Percentiles rank a stretch among this genome's conserved stretches.
phyloP scores from a whole-genome alignment of 2,329 filamentous ascomycete species.

The Paraconiothyrium sp. region DNA sequence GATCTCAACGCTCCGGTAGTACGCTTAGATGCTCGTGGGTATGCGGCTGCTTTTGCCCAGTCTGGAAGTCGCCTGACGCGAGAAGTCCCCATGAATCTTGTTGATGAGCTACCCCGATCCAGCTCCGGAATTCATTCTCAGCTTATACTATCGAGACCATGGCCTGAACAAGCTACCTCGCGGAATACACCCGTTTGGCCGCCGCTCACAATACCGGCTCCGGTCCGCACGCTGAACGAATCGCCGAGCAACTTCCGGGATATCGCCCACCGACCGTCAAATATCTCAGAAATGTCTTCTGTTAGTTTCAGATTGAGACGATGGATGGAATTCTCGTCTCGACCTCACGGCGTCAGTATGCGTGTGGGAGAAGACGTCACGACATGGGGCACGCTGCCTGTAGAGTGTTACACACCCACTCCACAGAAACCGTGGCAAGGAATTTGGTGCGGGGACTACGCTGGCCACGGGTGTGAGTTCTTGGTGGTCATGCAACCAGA shows the following conservation, averaged over 20 bases:
- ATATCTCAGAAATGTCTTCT: conserved; percentile 70
- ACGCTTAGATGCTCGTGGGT: conserved; percentile 48
- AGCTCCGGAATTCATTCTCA: conserved; percentile 66
- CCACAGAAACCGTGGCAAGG: conserved; percentile 82
- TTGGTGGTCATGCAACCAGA: conserved; percentile 81
- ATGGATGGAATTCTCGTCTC: conserved; percentile 73
- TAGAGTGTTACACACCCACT: conserved; percentile 81
- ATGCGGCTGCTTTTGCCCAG: conserved; percentile 32
- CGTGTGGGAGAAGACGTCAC: conserved; percentile 63
- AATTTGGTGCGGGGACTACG: conserved; percentile 93
- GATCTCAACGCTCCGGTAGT: conserved; percentile 78
- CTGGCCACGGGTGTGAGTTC: conserved; percentile 88
- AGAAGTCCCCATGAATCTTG: conserved; percentile 62
- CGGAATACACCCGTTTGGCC: conserved; percentile 72
- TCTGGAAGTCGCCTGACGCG: conserved; percentile 55
- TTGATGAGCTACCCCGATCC: conserved; percentile 26
- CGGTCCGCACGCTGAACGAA: conserved; percentile 64
- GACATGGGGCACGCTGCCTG: conserved; percentile 78
- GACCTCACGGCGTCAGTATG: conserved; percentile 43
- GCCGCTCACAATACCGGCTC: conserved; percentile 73
- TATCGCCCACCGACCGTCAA: conserved; percentile 60
- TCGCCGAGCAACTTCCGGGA: conserved; percentile 56
- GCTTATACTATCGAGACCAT: conserved; percentile 70
- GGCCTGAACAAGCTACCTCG: conserved; percentile 54
- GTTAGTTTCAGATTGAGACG: conserved; percentile 77